Evolutionary conservation across 1,284 basidiomycete species (phyloP), one percentile per base, ranked within the genome.

Genomic region (Cutaneotrichosporon arboriforme): DNA sequence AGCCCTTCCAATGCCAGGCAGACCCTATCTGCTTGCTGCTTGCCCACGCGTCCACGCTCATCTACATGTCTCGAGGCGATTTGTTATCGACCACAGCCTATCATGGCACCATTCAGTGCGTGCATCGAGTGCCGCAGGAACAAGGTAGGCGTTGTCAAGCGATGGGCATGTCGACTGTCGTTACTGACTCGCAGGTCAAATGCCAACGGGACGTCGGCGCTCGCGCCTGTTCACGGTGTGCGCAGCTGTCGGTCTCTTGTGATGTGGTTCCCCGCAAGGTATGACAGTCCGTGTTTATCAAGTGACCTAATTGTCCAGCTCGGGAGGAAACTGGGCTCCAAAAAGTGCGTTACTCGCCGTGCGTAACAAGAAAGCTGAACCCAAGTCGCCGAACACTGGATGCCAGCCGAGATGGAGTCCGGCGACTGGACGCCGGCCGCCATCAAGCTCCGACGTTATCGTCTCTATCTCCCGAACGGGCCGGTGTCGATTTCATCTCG

Each of bases 241-340:
- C 18, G 2, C 51, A 51, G 8, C 23, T 57, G 5, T 51, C 43
- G 0, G 43, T 52, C 10, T 22, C 9, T 14, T 61, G 60, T 35
- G 48, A 51, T 34, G 52, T 46, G 1, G 44, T 61, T 2, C 54
- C 60, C 7, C 52, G 57, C 14, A 35, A 43, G 37, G 57, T 60
- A 20, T 37, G 55, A 23, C 35, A 21, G 7, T 2, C 4, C 34
- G 14, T 8, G 21, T 13, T 31, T 26, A 7, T 4, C 46, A 5
- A 13, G 17, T 37, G n/a, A 37, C 17, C 34, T n/a, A 14, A 10
- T n/a, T n/a, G n/a, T n/a, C n/a, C 40, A 61, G 59, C 54, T 61
- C 3, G 60, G 60, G 18, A 49, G 60, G 9, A 54, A 54, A 41
- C 48, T 56, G 8, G 60, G 60, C 1, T 58, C 60, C 13, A 61